A percentile compares a stretch with the other conserved stretches of the same genome.
phyloP scores from a whole-genome alignment of 169 alveolate species.

The Perkinsus olseni region DNA sequence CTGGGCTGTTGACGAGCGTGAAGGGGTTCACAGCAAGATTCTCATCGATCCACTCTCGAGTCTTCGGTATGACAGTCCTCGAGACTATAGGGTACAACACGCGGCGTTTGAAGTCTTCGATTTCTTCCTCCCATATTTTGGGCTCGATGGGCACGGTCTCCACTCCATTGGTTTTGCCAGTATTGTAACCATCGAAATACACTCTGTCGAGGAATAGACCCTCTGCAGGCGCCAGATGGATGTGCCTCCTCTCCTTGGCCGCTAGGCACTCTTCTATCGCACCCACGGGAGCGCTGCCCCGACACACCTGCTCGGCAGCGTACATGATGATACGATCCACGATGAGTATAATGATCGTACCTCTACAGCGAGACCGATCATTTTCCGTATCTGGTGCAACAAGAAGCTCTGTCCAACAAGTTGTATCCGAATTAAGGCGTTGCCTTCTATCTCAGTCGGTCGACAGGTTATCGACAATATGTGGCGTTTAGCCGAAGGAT shows the following conservation, averaged over 20 bases:
- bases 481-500: slow-evolving; percentile 29
- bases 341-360: not conserved
- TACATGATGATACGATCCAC: not conserved
- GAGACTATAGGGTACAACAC: not conserved
- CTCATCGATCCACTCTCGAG: not conserved
- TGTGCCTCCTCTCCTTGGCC: slow-evolving; percentile 21
- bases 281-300: slow-evolving; percentile 32
- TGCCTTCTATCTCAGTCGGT: not conserved
- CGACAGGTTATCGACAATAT: slow-evolving; percentile 16
- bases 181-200: slow-evolving; percentile 19
- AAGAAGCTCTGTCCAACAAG: slow-evolving; percentile 30
- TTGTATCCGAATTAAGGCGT: slow-evolving; percentile 4
- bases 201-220: slow-evolving; percentile 31
- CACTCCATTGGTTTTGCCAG: slow-evolving; percentile 10
- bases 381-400: slow-evolving; percentile 31
- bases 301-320: not conserved
- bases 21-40: not conserved
- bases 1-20: not conserved
- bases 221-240: slow-evolving; percentile 34
- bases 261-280: slow-evolving; percentile 21
- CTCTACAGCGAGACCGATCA: slow-evolving; percentile 31
- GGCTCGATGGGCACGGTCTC: not conserved
- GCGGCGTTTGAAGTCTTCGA: not conserved
- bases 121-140: not conserved
- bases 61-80: not conserved